Evolutionary conservation across 805 yeast species (phyloP), one percentile per base, ranked within the genome.

Genomic region (Cyberlindnera nakhonratchasimensis): DNA sequence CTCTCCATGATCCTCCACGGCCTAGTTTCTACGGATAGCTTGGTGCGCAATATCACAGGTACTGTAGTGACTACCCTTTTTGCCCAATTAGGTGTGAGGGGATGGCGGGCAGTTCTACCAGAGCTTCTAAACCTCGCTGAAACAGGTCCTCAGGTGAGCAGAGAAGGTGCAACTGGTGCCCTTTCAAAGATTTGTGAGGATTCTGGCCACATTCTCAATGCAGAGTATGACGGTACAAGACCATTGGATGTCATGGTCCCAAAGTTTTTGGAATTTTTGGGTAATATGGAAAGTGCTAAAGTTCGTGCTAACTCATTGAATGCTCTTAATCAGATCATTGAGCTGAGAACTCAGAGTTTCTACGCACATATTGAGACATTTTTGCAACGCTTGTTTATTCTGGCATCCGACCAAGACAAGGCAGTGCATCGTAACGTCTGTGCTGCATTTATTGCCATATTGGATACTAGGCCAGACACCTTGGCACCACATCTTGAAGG

Each of bases 121-220:
- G 80, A 77, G 50, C 67, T 91, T 37, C 62, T 90, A 51, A 76
- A 75, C 39, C 64, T 89, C 57, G 74, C 85, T 5, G 70, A 72
- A 30, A 62, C 65, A 7, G 72, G 70, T 11, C 70, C 76, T 22
- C 55, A 58, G n/a, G 57, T 67, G 0, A 54, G 61, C 29, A 56
- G 53, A 34, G 88, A 82, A 53, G 90, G 93, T 31, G 86, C 95
- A 1, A 76, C 87, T 62, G 73, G 84, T 50, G 90, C 97, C 0
- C 68, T 93, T 46, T 72, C 84, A 29, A 88, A 90, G 61, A 84
- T 93, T 38, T 87, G 96, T 69, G 99, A 93, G 61, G 99, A 93
- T 64, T 79, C 86, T 21, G 79, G 80, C 8, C 67, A 69, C 34
- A 64, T 74, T 28, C 72, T 93, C 45, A 89, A 86, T 57, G 63